Percentiles rank a stretch among this genome's conserved stretches.
phyloP scores from a whole-genome alignment of 73 alveolate species.

The Effrenium voratum region DNA sequence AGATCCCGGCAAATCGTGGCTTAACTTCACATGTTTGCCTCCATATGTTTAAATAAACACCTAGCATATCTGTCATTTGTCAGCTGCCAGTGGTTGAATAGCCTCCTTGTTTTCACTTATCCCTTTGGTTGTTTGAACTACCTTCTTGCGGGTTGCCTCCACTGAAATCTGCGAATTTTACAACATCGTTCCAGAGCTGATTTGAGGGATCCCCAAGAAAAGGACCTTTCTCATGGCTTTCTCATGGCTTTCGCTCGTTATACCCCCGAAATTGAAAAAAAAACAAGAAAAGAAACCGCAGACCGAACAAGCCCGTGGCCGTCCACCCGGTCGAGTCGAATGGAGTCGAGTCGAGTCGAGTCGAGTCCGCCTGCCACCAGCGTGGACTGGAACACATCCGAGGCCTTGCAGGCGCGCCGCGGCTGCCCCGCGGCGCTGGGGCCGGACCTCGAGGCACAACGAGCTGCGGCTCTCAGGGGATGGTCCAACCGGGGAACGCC shows the following conservation, averaged over 20 bases:
- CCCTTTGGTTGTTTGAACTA: too few species aligned
- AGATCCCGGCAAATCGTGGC: too few species aligned
- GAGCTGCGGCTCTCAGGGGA: not conserved
- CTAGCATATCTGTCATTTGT: too few species aligned
- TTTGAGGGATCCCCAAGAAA: not conserved
- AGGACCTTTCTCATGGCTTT: not conserved
- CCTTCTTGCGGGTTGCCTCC: too few species aligned
- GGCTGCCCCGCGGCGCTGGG: conserved; percentile 53
- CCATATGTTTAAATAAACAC: too few species aligned
- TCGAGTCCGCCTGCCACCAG: conserved; percentile 26
- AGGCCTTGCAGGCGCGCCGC: conserved; percentile 54
- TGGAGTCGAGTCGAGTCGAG: not conserved
- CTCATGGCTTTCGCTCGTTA: not conserved
- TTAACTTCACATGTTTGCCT: too few species aligned
- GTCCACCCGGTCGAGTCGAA: not conserved
- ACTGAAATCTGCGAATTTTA: too few species aligned
- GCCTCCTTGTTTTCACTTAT: too few species aligned
- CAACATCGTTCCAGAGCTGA: not conserved
- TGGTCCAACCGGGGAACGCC: not conserved
- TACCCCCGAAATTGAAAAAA: not conserved
- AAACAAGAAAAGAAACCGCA: not conserved
- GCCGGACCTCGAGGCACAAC: conserved; percentile 1
- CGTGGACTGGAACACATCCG: conserved; percentile 70
- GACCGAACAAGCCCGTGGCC: not conserved
- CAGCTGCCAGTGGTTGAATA: too few species aligned